Base-by-base conservation (phyloP, 2,329 filamentous ascomycete genomes). In the Furcasterigmium sp. region DNA sequence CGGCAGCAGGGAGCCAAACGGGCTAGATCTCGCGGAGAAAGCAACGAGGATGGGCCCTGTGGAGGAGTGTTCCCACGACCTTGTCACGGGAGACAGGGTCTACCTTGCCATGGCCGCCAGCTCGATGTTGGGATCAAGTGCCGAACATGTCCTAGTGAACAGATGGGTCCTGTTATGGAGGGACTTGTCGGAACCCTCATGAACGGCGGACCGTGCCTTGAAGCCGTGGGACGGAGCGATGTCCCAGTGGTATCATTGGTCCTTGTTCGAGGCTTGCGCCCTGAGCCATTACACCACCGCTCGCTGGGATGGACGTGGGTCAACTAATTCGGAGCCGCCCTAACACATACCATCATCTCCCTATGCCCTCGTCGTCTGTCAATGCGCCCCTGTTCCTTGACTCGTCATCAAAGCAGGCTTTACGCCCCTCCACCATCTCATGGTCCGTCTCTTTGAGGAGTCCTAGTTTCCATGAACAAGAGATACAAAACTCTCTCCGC, bases 361-460 rank as follows among this genome's bases (percentile, higher is more conserved):
- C 23, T 18, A 29, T 5, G 23, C 26, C 38, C 5, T 8, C 9
- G 21, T 20, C 17, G 10, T 25, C 11, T 28, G 25, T 21, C 15
- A 18, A 15, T 19, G 10, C 13, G 29, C 26, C 28, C 28, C 38
- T n/a, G 28, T 14, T n/a, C 28, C 23, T 26, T 26, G 23, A 26
- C 15, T 40, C 38, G 38, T 40, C 38, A 40, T 40, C 38, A 40
- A 40, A 40, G 28, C 38, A 15, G 26, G 38, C 29, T 40, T 40
- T 26, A 26, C 23, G 23, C 13, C 38, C 38, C 26, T 32, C 38
- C 38, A 40, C 26, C 17, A 23, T 39, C 37, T 26, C 25, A 14
- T 19, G 15, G 28, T 15, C 37, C 14, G 14, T n/a, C 15, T n/a
- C n/a, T n/a, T n/a, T n/a, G n/a, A n/a, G n/a, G 17, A 29, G 38